phyloP scores from a whole-genome alignment of 805 yeast genomes.

The Grigorovia transvaalensis region DNA sequence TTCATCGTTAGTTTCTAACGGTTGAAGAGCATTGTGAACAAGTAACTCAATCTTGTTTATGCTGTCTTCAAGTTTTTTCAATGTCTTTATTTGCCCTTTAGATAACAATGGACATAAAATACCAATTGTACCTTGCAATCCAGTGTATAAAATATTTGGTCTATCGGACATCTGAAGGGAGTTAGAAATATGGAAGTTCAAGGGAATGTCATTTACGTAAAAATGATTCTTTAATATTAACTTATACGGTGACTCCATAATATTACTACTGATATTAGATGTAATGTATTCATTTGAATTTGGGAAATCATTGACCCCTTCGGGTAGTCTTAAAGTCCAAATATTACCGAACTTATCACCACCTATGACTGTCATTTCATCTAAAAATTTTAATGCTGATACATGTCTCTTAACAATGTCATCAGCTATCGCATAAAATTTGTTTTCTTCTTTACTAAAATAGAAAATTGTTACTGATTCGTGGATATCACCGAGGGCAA shows the following conservation, averaged over 20 bases:
- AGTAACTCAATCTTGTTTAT: constrained; percentile 4
- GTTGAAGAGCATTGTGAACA: constrained; percentile 10
- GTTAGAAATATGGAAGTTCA: constrained; percentile 40
- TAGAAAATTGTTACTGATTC: constrained; percentile 51
- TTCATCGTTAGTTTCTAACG: neutral
- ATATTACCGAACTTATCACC: constrained; percentile 86
- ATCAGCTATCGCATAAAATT: constrained; percentile 55
- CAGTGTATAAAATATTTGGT: constrained; percentile 58
- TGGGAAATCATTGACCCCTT: constrained; percentile 30
- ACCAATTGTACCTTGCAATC: constrained; percentile 78
- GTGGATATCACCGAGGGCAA: constrained; percentile 63
- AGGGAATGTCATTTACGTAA: constrained; percentile 60
- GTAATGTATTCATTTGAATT: neutral
- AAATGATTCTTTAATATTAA: constrained; percentile 45
- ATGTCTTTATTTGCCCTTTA: constrained; percentile 48
- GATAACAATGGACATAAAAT: constrained; percentile 57
- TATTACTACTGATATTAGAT: constrained; percentile 11
- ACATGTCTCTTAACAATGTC: constrained; percentile 62
- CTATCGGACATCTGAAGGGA: constrained; percentile 35
- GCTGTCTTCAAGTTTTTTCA: constrained; percentile 43
- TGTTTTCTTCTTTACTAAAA: constrained; percentile 38
- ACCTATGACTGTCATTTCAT: constrained; percentile 64
- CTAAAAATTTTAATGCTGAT: constrained; percentile 51
- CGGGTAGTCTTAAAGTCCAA: constrained; percentile 49
- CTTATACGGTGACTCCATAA: constrained; percentile 35